Percentiles rank a stretch among this genome's conserved stretches.
Conservation (phyloP, 352 stramenopile species). For the Halophytophthora batemanensis region DNA sequence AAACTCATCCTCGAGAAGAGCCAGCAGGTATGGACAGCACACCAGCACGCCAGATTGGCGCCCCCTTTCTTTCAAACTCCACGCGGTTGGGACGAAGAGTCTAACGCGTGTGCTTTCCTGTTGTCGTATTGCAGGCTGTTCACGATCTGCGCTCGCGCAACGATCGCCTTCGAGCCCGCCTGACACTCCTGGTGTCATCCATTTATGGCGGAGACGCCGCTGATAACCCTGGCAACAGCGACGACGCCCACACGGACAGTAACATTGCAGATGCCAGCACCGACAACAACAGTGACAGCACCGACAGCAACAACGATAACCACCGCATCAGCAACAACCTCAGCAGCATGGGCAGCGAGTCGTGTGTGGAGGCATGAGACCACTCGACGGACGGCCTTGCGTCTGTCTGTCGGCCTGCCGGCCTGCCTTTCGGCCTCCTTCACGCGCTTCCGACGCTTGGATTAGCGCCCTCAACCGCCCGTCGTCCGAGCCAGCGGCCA, state of each 20-base stretch:
- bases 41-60: neutral
- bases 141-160: slow-evolving; percentile 60
- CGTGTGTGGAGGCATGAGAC: too few relatives aligned
- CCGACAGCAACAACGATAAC: too few relatives aligned
- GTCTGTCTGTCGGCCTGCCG: too few relatives aligned
- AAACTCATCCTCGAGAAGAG: slow-evolving; percentile 79
- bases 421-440: slow-evolving; percentile 9
- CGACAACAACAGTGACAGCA: too few relatives aligned
- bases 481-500: neutral
- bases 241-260: neutral
- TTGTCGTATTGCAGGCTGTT: slow-evolving; percentile 38
- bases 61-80: neutral
- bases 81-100: neutral
- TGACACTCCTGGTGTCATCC: slow-evolving; percentile 54
- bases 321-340: too few relatives aligned
- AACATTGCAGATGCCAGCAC: too few relatives aligned
- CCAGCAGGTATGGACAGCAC: slow-evolving; percentile 41
- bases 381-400: too few relatives aligned
- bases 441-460: slow-evolving; percentile 7
- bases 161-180: slow-evolving; percentile 52
- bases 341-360: too few relatives aligned
- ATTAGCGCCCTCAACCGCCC: slow-evolving; percentile 8
- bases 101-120: slow-evolving; percentile 1
- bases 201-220: slow-evolving; percentile 52
- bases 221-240: slow-evolving; percentile 20